Evolutionary conservation across 1,284 basidiomycete species (phyloP), one percentile per base, ranked within the genome.

Genomic region (Cryptococcus maquisensis): DNA sequence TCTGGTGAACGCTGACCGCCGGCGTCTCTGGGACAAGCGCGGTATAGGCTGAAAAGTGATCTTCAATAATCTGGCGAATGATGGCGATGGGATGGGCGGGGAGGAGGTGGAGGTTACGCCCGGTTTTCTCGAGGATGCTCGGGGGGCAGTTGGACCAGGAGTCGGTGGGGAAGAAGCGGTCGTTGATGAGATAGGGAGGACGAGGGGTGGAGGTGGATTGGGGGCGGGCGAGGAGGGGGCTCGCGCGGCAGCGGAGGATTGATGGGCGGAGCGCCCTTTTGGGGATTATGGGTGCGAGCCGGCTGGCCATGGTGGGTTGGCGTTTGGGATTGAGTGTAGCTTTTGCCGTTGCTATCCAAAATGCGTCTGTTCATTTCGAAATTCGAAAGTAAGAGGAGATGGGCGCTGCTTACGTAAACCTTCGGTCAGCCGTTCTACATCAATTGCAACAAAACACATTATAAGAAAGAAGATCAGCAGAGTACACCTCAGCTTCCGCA

Each of bases 1-100:
- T 99, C 75, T 94, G 85, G 67, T 82, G 80, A 2, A 93, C 89
- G 1, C 90, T 86, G 51, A 98, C 96, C 51, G 98, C 80, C 0
- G 96, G 92, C 1, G 90, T 88, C 40, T 84, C 54, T 84, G 78
- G 69, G 83, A 84, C 21, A 9, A 67, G 38, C 10, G 68, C 55
- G 18, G 82, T 75, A 74, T 86, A 90, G 51, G 81, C 77, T 12
- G 83, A 79, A 65, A 90, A 93, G 66, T 96, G 88, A 3, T 82
- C 80, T 77, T 98, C 90, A 65, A 98, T 88, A 63, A 92, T 83
- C 12, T 81, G 72, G 40, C 91, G 87, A 36, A 99, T 84, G 49
- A 90, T 94, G 63, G 81, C 81, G 37, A 99, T 81, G 1, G 96
- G 96, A 71, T 99, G 96, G 1, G 82, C 79, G 13, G 83, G 82